A percentile compares a stretch with the other conserved stretches of the same genome.
Evolutionary conservation across 1,139 yeast genomes (phyloP).

Genomic region (Ashbya aceris): DNA sequence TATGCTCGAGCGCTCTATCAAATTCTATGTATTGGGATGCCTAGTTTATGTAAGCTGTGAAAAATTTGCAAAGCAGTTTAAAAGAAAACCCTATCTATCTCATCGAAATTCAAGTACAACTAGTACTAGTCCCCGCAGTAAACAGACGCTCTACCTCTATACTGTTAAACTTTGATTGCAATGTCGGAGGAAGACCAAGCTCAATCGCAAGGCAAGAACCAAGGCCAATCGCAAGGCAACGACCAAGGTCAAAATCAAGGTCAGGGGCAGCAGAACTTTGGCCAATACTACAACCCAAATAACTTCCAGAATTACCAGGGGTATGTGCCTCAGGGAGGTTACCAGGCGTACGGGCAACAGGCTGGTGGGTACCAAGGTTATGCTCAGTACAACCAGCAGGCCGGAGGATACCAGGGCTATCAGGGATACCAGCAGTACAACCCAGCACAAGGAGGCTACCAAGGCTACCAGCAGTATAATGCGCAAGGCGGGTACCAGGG

Average conservation of each 20-base stretch:
- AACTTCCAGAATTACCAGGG: conserved; percentile 20
- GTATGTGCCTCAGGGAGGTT: conserved; percentile 26
- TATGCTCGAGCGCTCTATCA: too few relatives aligned
- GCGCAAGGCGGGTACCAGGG: conserved; percentile 28
- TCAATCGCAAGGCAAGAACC: conserved; percentile 20
- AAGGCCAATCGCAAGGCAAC: conserved; percentile 20
- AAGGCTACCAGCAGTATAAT: conserved; percentile 24
- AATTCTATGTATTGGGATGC: too few relatives aligned
- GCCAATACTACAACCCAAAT: conserved; percentile 23
- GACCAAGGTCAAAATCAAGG: conserved; percentile 16
- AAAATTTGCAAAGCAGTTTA: too few relatives aligned
- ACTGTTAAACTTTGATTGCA: background rate
- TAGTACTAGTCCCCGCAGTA: too few relatives aligned
- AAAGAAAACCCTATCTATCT: too few relatives aligned
- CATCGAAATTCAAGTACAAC: too few relatives aligned
- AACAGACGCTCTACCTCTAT: background rate
- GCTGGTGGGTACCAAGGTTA: conserved; percentile 18
- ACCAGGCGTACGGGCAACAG: conserved; percentile 29
- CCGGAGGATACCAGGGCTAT: conserved; percentile 29
- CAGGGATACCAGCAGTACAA: conserved; percentile 24
- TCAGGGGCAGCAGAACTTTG: conserved; percentile 29
- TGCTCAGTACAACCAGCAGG: conserved; percentile 16
- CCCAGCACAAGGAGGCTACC: conserved; percentile 20
- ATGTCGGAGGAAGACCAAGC: conserved; percentile 12
- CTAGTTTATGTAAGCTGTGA: too few relatives aligned